phyloP scores from a whole-genome alignment of 345 rosid genomes.

The Citrus trifoliata region DNA sequence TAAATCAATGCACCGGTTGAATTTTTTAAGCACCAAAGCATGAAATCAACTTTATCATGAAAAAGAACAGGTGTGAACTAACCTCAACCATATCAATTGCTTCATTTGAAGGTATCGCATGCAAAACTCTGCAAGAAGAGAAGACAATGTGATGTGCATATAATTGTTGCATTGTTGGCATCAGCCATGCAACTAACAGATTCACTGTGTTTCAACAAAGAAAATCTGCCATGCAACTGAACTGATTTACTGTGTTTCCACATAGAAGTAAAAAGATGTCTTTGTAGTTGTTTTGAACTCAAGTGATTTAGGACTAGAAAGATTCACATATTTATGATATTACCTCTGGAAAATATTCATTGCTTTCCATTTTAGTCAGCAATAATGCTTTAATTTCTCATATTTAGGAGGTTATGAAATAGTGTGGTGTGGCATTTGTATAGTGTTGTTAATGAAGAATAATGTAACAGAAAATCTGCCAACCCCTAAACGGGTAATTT shows the following conservation, averaged over 20 bases:
- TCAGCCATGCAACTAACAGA: neutral
- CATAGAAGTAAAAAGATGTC: neutral
- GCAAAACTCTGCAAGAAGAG: conserved; percentile 64
- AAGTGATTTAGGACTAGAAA: neutral
- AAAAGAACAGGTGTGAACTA: conserved; percentile 15
- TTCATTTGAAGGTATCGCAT: conserved; percentile 86
- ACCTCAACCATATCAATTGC: conserved; percentile 85
- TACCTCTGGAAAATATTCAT: neutral
- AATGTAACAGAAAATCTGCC: neutral
- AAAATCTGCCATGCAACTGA: too few species aligned
- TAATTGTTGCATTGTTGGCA: neutral
- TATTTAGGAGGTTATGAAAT: neutral
- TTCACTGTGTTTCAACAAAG: neutral
- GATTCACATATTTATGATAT: neutral
- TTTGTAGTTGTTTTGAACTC: neutral
- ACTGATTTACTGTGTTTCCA: neutral
- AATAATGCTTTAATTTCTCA: neutral
- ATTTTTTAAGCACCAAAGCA: neutral
- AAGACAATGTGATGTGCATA: neutral
- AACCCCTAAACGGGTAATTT: neutral
- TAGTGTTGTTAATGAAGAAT: neutral
- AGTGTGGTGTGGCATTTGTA: neutral
- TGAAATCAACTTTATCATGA: neutral
- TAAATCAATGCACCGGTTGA: neutral
- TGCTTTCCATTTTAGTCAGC: neutral